phyloP scores from a whole-genome alignment of 2,329 filamentous ascomycete species.

The Coleophoma cylindrospora region DNA sequence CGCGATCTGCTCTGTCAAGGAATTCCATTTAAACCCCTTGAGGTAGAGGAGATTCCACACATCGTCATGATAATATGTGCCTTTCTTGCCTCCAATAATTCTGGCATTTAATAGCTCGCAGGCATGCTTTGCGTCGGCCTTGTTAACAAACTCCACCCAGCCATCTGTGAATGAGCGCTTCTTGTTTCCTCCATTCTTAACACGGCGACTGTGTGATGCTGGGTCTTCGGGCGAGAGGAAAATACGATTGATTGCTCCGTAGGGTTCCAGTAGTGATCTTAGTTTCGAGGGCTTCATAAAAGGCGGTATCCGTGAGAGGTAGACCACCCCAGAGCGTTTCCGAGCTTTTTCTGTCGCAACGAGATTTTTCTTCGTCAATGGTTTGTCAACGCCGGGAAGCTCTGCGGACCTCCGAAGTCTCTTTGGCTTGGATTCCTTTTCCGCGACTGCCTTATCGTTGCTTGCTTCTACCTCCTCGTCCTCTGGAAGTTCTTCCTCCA shows the following conservation, averaged over 20 bases:
- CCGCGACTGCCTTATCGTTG: constrained; percentile 14
- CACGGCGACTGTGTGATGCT: constrained; percentile 57
- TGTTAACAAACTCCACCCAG: constrained; percentile 78
- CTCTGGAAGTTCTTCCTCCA: constrained; percentile 9
- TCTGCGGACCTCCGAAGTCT: constrained; percentile 24
- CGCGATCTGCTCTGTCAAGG: constrained; percentile 71
- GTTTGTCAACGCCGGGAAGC: constrained; percentile 45
- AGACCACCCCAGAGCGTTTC: constrained; percentile 74
- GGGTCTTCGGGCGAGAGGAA: constrained; percentile 76
- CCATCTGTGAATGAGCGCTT: constrained; percentile 78
- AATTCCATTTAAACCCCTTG: constrained; percentile 77
- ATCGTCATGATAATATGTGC: constrained; percentile 78
- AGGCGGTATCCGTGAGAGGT: constrained; percentile 77
- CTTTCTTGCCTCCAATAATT: constrained; percentile 79
- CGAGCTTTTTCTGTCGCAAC: constrained; percentile 59
- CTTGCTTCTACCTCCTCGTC: constrained; percentile 20
- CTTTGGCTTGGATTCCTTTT: constrained; percentile 15
- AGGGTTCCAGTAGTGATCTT: constrained; percentile 67
- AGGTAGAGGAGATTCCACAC: constrained; percentile 82
- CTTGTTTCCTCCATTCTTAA: constrained; percentile 74
- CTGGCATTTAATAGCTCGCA: constrained; percentile 73
- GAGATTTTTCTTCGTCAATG: constrained; percentile 63
- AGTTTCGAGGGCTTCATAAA: constrained; percentile 85
- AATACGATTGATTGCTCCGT: constrained; percentile 71
- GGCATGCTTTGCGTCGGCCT: constrained; percentile 71